Evolutionary conservation across 108 stramenopile genomes (phyloP), one percentile per base, ranked within the genome.

Genomic region (Nitzschia sp.): DNA sequence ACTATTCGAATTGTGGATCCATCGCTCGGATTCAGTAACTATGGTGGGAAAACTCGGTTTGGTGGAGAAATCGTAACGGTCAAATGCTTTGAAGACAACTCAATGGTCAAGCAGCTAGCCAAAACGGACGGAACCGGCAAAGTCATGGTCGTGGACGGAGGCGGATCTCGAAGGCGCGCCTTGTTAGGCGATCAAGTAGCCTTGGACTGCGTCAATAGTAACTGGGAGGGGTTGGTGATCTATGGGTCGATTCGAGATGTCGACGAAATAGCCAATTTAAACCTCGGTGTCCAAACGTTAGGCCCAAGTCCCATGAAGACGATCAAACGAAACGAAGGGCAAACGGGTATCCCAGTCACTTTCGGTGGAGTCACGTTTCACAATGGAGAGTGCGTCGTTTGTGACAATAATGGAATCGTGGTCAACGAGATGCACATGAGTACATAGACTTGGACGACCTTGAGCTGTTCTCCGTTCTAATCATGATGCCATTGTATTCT

Each of bases 171-270:
- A 55, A 77, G 88, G 17, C 75, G 79, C 1, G 88, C 91, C 29
- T 56, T 92, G 15, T 61, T 89, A 36, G 91, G 91, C 27, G 91
- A 89, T 69, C 59, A 76, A 71, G 68, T 92, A 18, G 86, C 91
- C 17, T 24, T 59, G 48, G 53, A 85, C 3, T 86, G 82, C 29
- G 61, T 73, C 2, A 58, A 83, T 6, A 85, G 77, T 66, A 46
- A 62, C 29, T 92, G 91, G 88, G 68, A 73, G 4, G 88, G 91
- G 0, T 53, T 92, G 11, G 75, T 89, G 5, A 71, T 92, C 28
- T 79, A 89, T 75, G 91, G 88, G 34, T 87, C 81, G 59, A 86
- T 92, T 53, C 79, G 88, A 38, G 88, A 92, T 73, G 87, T 88
- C 30, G 82, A 74, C 11, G 86, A 84, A 19, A 82, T 92, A 21